phyloP scores from a whole-genome alignment of 148 eudicot species.

The Vaccinium corymbosum region DNA sequence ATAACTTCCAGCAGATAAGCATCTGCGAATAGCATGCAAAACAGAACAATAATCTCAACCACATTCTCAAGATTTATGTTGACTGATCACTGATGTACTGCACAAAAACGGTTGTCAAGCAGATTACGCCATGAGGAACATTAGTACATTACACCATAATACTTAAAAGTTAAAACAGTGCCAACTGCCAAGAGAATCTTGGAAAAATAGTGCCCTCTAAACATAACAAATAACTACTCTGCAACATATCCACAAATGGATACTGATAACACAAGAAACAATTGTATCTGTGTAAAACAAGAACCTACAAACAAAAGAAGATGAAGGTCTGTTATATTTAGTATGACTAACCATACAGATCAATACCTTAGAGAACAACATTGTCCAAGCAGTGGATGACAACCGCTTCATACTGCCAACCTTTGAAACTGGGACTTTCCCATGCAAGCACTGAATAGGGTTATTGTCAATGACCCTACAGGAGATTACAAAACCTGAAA shows the following conservation, averaged over 20 bases:
- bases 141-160: not conserved
- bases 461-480: conserved; percentile 79
- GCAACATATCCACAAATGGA: not conserved
- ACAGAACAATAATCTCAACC: not conserved
- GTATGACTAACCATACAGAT: not conserved
- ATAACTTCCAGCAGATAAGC: not conserved
- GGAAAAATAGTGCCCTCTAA: not conserved
- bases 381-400: conserved; percentile 77
- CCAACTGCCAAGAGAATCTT: not conserved
- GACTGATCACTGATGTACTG: not conserved
- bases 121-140: not conserved
- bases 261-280: not conserved
- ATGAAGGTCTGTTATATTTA: not conserved
- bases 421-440: conserved; percentile 78
- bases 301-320: not conserved
- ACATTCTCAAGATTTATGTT: not conserved
- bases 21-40: not conserved
- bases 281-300: not conserved
- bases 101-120: not conserved
- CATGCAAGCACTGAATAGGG: conserved; percentile 69
- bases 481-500: conserved; percentile 19
- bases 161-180: not conserved
- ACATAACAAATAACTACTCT: not conserved
- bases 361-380: conserved; percentile 68
- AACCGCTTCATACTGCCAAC: conserved; percentile 66